Evolutionary conservation across 306 rosid genomes (phyloP), one percentile per base, ranked within the genome.

Genomic region (Gynostemma pentaphyllum): DNA sequence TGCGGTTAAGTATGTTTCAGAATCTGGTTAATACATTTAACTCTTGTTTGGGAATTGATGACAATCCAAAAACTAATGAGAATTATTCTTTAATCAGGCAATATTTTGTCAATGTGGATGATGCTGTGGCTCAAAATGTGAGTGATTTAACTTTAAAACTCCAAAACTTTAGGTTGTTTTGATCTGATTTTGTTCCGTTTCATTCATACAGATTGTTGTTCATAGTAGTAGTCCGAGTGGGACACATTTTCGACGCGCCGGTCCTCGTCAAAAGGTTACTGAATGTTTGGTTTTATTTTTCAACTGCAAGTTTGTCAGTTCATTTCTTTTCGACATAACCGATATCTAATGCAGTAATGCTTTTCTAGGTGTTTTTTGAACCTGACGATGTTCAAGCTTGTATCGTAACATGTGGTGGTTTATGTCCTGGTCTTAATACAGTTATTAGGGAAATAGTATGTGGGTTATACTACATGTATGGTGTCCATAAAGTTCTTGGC

Each of bases 201-300:
- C 70, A 22, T 54, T 16, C 9, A 46, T 40, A 29, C 60, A 92
- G 98, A 56, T 92, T 32, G 80, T 86, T 55, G 96, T 88, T 66
- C 96, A 88, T 83, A 79, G 79, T 67, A 78, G 79, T 63, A 74
- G 88, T 68, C 94, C 90, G n/a, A 73, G 96, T 67, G 95, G 99
- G n/a, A 72, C 72, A 55, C 95, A 92, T 80, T 92, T 92, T 65
- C 83, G 99, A 50, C 94, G 96, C 0, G 96, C 99, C 6, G 99
- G 99, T 50, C 99, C 99, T 1, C 92, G 99, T 18, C 99, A 92
- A 69, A 82, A 51, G 81, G 99, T 81, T 82, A 40, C 52, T 26
- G 45, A 32, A 41, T 28, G 46, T 18, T 45, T 60, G 53, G 10
- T n/a, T 13, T 28, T n/a, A 5, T 50, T 51, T 24, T 16, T 45